Conservation (phyloP, 129 eudicot species). For the Apium graveolens region DNA sequence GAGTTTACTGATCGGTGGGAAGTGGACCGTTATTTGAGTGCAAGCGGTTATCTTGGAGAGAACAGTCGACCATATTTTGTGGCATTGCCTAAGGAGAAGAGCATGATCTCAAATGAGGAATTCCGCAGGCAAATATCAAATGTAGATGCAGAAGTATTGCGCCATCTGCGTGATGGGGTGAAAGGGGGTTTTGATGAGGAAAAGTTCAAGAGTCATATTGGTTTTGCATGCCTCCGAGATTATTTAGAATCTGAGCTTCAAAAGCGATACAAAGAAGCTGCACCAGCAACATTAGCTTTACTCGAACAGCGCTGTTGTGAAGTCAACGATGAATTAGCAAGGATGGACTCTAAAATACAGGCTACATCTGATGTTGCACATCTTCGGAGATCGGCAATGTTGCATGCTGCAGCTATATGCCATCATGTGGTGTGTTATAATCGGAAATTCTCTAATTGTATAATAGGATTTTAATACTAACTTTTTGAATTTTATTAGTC, state of each 20-base stretch:
- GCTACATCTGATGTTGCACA: constrained; percentile 87
- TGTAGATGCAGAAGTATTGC: constrained; percentile 63
- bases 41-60: constrained; percentile 94
- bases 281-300: constrained; percentile 89
- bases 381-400: constrained; percentile 82
- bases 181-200: constrained; percentile 96
- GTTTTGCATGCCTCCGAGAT: constrained; percentile 79
- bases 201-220: constrained; percentile 66
- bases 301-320: constrained; percentile 94
- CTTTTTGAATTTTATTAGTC: not conserved
- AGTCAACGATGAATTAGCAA: constrained; percentile 58
- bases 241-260: constrained; percentile 89
- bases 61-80: constrained; percentile 77
- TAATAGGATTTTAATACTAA: not conserved
- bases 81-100: constrained; percentile 85
- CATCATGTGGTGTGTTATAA: constrained; percentile 56
- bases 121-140: constrained; percentile 82
- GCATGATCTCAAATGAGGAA: constrained; percentile 75
- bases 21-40: constrained; percentile 93
- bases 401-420: constrained; percentile 75
- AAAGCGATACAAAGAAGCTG: constrained; percentile 87
- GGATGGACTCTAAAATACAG: constrained; percentile 64
- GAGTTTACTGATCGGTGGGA: constrained; percentile 92
- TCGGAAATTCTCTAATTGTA: not conserved
- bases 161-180: constrained; percentile 63